These are phyloP conservation scores for Centella asiatica DNA, from an alignment of 129 eudicot genomes.

Conservation along the genomic window DNA sequence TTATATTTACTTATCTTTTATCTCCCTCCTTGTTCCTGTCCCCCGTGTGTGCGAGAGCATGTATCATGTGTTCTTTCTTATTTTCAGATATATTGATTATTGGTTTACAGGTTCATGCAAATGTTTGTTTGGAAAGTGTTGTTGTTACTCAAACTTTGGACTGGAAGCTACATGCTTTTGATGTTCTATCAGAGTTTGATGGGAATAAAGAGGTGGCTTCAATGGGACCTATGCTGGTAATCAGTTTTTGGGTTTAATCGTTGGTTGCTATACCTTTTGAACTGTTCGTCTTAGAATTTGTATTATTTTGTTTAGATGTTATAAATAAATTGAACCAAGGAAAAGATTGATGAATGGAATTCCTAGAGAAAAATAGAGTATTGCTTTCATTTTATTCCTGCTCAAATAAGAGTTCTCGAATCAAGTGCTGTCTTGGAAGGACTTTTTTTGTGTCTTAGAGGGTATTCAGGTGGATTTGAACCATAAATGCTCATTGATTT, in stretches of 20 bases:
- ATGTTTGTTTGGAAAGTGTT: constrained; percentile 95
- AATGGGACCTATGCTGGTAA: constrained; percentile 88
- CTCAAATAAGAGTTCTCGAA: too few relatives aligned
- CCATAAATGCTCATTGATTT: too few relatives aligned
- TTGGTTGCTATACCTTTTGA: constrained; percentile 4
- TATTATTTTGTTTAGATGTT: background rate
- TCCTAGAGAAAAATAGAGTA: background rate
- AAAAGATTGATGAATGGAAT: background rate
- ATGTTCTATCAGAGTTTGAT: constrained; percentile 88
- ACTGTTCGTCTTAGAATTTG: constrained; percentile 5
- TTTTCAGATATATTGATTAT: constrained; percentile 5
- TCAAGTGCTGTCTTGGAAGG: background rate
- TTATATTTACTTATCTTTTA: constrained; percentile 1
- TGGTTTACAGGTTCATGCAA: constrained; percentile 92
- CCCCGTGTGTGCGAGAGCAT: background rate
- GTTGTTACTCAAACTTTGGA: constrained; percentile 94
- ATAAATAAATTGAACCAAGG: background rate
- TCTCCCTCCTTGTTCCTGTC: background rate
- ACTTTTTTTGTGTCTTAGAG: background rate
- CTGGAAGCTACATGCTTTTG: constrained; percentile 99
- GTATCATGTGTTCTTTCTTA: background rate
- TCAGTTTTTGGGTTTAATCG: constrained; percentile 10
- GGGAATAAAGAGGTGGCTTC: constrained; percentile 65
- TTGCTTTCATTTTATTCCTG: too few relatives aligned
- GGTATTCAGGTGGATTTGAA: background rate